Base-by-base conservation (phyloP, 2,329 filamentous ascomycete genomes). In the Diaporthe citri region DNA sequence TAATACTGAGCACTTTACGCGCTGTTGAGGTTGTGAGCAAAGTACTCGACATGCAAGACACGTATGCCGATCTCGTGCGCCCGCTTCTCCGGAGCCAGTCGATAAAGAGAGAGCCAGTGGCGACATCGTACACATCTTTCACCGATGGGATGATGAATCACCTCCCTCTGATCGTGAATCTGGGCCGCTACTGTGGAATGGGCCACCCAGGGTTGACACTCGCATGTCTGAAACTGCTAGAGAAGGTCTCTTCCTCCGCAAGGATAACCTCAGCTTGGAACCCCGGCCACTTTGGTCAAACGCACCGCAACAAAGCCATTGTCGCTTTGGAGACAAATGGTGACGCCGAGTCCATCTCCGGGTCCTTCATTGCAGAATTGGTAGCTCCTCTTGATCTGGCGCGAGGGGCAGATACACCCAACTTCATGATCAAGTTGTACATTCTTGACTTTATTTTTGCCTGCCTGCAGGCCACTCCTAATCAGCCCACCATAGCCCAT, bases 91-190 rank as follows among this genome's bases (percentile, higher is more conserved):
- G 93, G 81, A 87, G 89, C 46, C 90, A 95, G 73, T 85, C 90
- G 28, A 89, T 88, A 39, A 89, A 91, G 69, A 87, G 90, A 39
- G 85, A 87, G 12, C 88, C 90, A 5, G 92, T 97, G 31, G 90
- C 93, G 0, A 95, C 94, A 79, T 90, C 93, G 8, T 94, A 96
- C 78, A 89, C 93, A n/a, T 96, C 94, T 0, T 96, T 99, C 79
- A 96, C 98, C 81, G 97, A 99, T 80, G 95, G 95, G 10, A 88
- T 99, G 28, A 88, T 98, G 52, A 95, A 93, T 74, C 93, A 97
- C 79, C 86, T 99, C 39, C 88, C 90, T 56, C 86, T 98, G 9
- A 90, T 98, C 55, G 92, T 95, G 4, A 93, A 97, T 78, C 87
- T 99, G 34, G 96, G 96, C 41, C 90, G 94, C 43, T 98, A 97